A percentile compares a stretch with the other conserved stretches of the same genome.
Conservation (phyloP, 768 basidiomycete genomes). For the Cystobasidiopsis lactophilus region DNA sequence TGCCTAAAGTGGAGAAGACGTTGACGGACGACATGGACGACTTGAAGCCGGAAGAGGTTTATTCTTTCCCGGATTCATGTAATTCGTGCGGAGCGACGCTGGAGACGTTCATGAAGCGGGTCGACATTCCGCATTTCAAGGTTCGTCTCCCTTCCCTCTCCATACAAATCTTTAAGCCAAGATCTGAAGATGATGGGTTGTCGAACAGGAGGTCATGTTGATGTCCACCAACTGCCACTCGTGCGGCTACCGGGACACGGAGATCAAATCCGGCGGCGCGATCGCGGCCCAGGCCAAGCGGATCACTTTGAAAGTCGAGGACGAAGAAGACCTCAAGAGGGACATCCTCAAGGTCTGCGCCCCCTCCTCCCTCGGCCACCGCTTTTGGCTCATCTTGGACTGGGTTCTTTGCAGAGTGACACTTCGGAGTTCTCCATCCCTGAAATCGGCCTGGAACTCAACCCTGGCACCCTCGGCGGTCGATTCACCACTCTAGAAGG, state of each 20-base stretch:
- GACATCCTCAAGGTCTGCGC: conserved; percentile 70
- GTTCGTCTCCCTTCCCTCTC: conserved; percentile 26
- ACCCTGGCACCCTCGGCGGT: conserved; percentile 84
- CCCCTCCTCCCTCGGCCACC: neutral
- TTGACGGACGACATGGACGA: conserved; percentile 17
- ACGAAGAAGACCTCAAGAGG: conserved; percentile 71
- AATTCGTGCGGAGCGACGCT: conserved; percentile 65
- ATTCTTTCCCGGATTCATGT: conserved; percentile 65
- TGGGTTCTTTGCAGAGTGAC: conserved; percentile 49
- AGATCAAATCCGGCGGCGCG: conserved; percentile 82
- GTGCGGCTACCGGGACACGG: conserved; percentile 93
- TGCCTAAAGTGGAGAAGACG: conserved; percentile 9
- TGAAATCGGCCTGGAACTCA: conserved; percentile 78
- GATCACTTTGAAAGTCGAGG: conserved; percentile 73
- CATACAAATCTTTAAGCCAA: neutral
- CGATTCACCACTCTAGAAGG: conserved; percentile 96
- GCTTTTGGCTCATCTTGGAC: too few species aligned
- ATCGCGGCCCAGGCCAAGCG: conserved; percentile 69
- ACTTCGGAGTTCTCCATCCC: conserved; percentile 73
- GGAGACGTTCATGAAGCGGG: conserved; percentile 84
- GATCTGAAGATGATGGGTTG: too few species aligned
- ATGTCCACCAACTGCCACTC: conserved; percentile 94
- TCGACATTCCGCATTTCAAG: conserved; percentile 94
- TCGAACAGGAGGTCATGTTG: conserved; percentile 86
- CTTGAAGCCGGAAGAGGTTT: conserved; percentile 59